Base-by-base conservation (phyloP, 2,329 filamentous ascomycete species). In the Cordyceps pruinosa region DNA sequence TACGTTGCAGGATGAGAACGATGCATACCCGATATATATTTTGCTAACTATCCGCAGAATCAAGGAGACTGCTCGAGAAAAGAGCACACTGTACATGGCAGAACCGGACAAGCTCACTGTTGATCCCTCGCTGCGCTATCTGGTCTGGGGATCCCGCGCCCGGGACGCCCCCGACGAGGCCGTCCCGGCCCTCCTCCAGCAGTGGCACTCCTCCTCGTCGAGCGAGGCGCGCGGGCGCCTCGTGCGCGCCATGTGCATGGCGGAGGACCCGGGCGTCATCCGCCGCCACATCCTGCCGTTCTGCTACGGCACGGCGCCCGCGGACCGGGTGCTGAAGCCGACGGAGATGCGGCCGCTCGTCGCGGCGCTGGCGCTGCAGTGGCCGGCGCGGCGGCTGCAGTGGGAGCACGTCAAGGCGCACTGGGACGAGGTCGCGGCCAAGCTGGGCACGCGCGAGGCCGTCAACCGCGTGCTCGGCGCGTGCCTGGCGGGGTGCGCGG, bases 361-460 rank as follows among this genome's bases (percentile, higher is more conserved):
- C n/a, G 77, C 80, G 48, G 81, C 85, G 1, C 75, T 99, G 32
- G 84, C 88, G 4, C 78, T 75, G 61, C 96, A 96, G 73, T 77
- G 84, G 13, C 80, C 84, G 60, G 87, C 85, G 4, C 87, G 92
- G 15, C 74, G 79, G 48, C 77, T 86, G 48, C 82, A 95, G 58
- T 99, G 94, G 94, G 77, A 86, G 54, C 96, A 88, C 73, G 81
- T 97, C 66, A 90, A 92, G 73, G 78, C 81, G 44, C 86, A 96
- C 74, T 99, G 93, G 89, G 78, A 83, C 30, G 77, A 81, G 35
- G 81, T 96, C 44, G 80, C 85, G 52, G 75, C 83, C 60, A 88
- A 87, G 70, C 78, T 97, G 56, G 85, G 69, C 37, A 97, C 96
- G 74, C 88, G 90, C 61, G 87, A 96, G 34, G 83, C 96, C 3